These are phyloP conservation scores for Talaromyces sp. DNA, from an alignment of 2,329 filamentous ascomycete species.

Conservation along the genomic window DNA sequence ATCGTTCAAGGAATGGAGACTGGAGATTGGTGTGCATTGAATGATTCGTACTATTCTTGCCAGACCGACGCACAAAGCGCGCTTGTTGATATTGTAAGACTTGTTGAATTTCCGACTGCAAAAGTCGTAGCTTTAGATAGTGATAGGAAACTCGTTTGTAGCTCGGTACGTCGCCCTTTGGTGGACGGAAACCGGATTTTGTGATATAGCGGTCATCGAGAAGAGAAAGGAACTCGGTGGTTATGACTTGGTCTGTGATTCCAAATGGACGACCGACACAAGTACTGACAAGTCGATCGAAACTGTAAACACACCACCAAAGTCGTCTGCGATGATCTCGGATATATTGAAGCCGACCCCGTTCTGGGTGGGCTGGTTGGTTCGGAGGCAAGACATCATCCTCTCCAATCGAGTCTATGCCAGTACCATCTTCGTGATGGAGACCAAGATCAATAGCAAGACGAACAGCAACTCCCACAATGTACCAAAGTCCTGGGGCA, in stretches of 20 bases:
- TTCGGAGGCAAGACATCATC: slow-evolving; percentile 27
- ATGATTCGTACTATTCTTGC: slow-evolving; percentile 62
- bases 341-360: slow-evolving; percentile 73
- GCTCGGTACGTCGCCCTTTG: slow-evolving; percentile 62
- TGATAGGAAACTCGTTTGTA: slow-evolving; percentile 92
- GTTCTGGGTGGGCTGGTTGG: slow-evolving; percentile 47
- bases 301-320: slow-evolving; percentile 96
- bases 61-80: slow-evolving; percentile 66
- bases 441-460: slow-evolving; percentile 87
- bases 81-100: slow-evolving; percentile 91
- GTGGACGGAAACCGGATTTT: slow-evolving; percentile 65
- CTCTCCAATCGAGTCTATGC: slow-evolving; percentile 51
- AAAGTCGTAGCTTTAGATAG: slow-evolving; percentile 80
- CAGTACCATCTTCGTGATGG: slow-evolving; percentile 83
- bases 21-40: slow-evolving; percentile 75
- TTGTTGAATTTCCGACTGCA: slow-evolving; percentile 93
- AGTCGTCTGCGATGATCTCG: slow-evolving; percentile 80
- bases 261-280: slow-evolving; percentile 92
- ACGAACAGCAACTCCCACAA: slow-evolving; percentile 87
- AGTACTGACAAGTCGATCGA: slow-evolving; percentile 90
- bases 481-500: slow-evolving; percentile 94
- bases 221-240: slow-evolving; percentile 86
- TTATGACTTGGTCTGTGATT: slow-evolving; percentile 93
- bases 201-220: slow-evolving; percentile 89
- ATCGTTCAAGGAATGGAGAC: slow-evolving; percentile 79